Evolutionary conservation across 78 protist genomes (phyloP).

Genomic region (Polysphondylium violaceum): DNA sequence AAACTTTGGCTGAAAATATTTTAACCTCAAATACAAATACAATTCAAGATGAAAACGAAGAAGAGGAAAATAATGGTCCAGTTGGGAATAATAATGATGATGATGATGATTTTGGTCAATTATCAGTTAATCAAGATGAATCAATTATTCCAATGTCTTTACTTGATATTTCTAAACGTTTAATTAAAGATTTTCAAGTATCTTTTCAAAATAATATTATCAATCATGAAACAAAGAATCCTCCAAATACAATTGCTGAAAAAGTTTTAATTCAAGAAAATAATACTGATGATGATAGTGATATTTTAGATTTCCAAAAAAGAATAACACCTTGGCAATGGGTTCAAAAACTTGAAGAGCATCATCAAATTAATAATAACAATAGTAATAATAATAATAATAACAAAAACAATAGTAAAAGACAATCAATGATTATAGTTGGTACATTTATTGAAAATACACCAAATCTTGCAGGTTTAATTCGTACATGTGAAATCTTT

Average conservation of each 20-base stretch:
- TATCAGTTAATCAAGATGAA: conserved; percentile 34
- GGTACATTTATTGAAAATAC: conserved; percentile 83
- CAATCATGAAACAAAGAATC: no score
- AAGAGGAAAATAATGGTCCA: no score
- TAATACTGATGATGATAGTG: background rate
- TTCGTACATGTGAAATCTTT: conserved; percentile 85
- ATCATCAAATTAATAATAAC: background rate
- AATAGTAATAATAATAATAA: conserved; percentile 6
- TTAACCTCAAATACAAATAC: background rate
- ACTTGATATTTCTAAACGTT: conserved; percentile 53
- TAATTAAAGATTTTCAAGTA: conserved; percentile 71
- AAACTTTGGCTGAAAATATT: conserved; percentile 36
- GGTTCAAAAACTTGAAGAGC: conserved; percentile 25
- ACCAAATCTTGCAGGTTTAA: conserved; percentile 86
- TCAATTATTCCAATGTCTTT: conserved; percentile 73
- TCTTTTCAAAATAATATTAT: conserved; percentile 34
- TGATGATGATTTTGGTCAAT: conserved; percentile 5
- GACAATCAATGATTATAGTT: conserved; percentile 80
- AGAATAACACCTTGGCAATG: conserved; percentile 77
- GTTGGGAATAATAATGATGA: conserved; percentile 6
- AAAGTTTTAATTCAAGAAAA: background rate
- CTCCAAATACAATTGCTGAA: background rate
- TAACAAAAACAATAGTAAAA: conserved; percentile 25
- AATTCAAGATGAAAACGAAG: background rate
- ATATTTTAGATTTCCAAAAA: conserved; percentile 56